These are phyloP conservation scores for Claviceps fusiformis DNA, from an alignment of 2,329 filamentous ascomycete genomes.

Conservation along the genomic window DNA sequence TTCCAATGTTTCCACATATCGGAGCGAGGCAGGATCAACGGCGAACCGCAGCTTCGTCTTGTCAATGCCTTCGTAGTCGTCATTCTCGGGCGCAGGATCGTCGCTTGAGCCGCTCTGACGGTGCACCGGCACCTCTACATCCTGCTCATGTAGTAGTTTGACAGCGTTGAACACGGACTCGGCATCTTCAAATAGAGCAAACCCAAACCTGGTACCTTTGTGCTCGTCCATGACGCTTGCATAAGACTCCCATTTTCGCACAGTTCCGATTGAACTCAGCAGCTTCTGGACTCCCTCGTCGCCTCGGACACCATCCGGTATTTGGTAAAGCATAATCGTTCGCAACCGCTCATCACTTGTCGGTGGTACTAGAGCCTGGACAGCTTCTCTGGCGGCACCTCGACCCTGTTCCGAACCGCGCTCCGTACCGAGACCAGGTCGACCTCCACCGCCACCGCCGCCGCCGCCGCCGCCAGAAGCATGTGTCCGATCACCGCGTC, in stretches of 20 bases:
- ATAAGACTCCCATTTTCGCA: slow-evolving; percentile 76
- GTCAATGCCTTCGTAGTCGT: slow-evolving; percentile 42
- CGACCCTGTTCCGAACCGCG: slow-evolving; percentile 54
- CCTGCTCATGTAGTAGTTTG: slow-evolving; percentile 68
- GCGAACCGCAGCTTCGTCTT: slow-evolving; percentile 59
- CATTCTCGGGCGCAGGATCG: slow-evolving; percentile 26
- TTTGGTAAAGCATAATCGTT: slow-evolving; percentile 79
- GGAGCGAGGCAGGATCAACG: slow-evolving; percentile 69
- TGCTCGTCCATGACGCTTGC: slow-evolving; percentile 47
- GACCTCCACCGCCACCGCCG: slow-evolving; percentile 22
- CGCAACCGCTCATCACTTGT: slow-evolving; percentile 82
- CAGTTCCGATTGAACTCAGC: slow-evolving; percentile 58
- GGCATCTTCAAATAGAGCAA: slow-evolving; percentile 87
- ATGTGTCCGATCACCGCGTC: slow-evolving; percentile 27
- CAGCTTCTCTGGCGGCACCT: slow-evolving; percentile 51
- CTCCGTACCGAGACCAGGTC: slow-evolving; percentile 45
- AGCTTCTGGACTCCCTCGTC: slow-evolving; percentile 72
- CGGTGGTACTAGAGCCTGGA: slow-evolving; percentile 64
- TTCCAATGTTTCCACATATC: slow-evolving; percentile 75
- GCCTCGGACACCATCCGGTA: slow-evolving; percentile 63
- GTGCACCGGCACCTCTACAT: slow-evolving; percentile 71
- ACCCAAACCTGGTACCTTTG: slow-evolving; percentile 79
- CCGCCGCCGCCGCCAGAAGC: slow-evolving; percentile 15
- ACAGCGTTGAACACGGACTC: slow-evolving; percentile 77
- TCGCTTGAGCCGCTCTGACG: slow-evolving; percentile 46